Conservation (phyloP, 768 basidiomycete species). For the Polyporus arcularius region DNA sequence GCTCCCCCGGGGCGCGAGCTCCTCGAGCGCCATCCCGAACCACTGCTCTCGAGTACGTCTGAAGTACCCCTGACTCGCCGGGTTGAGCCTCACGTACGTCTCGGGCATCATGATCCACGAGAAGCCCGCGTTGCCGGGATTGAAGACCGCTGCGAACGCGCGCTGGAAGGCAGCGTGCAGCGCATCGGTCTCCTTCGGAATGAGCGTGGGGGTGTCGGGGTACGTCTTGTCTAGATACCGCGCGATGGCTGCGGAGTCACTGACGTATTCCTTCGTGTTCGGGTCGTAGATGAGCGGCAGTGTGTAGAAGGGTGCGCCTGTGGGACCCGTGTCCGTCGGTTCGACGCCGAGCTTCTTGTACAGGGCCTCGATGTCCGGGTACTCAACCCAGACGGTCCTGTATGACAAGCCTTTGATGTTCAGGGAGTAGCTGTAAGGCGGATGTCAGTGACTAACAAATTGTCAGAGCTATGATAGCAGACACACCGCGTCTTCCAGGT, state of each 20-base stretch:
- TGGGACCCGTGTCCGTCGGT: conserved; percentile 30
- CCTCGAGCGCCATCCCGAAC: conserved; percentile 38
- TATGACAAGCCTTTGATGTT: conserved; percentile 44
- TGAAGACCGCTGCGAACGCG: conserved; percentile 17
- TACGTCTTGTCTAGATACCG: conserved; percentile 28
- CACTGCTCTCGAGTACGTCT: conserved; percentile 35
- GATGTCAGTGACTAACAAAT: background rate
- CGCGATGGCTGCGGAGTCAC: conserved; percentile 29
- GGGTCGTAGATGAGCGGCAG: conserved; percentile 33
- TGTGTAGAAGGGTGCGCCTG: conserved; percentile 25
- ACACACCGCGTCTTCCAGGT: conserved; percentile 32
- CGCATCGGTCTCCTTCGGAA: conserved; percentile 33
- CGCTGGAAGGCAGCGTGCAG: conserved; percentile 16
- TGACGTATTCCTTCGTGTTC: conserved; percentile 18
- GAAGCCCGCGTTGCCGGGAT: background rate
- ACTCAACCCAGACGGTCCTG: conserved; percentile 53
- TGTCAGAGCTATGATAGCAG: background rate
- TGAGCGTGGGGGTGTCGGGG: conserved; percentile 33
- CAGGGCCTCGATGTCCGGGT: conserved; percentile 44
- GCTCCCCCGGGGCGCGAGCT: conserved; percentile 25
- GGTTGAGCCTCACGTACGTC: background rate
- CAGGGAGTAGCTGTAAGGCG: conserved; percentile 27
- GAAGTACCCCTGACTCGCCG: conserved; percentile 30
- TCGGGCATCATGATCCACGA: conserved; percentile 17
- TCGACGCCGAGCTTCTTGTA: conserved; percentile 38